phyloP scores from a whole-genome alignment of 2,329 filamentous ascomycete species.

The Domatiomyces catenatus region DNA sequence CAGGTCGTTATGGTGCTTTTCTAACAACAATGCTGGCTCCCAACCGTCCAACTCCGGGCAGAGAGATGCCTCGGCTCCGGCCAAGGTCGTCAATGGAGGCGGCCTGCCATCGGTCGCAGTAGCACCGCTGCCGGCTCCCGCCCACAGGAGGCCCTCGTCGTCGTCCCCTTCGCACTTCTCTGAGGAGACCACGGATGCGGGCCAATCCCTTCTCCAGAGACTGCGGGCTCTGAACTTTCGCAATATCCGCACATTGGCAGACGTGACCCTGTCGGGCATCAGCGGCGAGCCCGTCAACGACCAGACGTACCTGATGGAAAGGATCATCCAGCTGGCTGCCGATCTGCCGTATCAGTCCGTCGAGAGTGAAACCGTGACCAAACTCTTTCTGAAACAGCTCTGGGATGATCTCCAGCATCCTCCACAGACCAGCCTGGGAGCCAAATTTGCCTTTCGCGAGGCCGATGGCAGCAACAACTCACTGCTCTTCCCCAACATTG shows the following conservation, averaged over 20 bases:
- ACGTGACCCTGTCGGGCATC: conserved; percentile 26
- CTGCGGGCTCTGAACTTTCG: conserved; percentile 33
- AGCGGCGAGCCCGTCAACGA: conserved; percentile 44
- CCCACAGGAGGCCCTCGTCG: background rate
- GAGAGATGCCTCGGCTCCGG: background rate
- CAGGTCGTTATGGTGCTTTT: background rate
- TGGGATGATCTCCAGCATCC: conserved; percentile 43
- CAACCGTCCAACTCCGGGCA: background rate
- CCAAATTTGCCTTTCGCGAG: conserved; percentile 22
- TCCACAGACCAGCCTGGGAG: conserved; percentile 31
- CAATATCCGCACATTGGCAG: conserved; percentile 28
- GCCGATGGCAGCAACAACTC: conserved; percentile 36
- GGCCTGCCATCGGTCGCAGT: conserved; percentile 20
- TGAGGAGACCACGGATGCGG: conserved; percentile 11
- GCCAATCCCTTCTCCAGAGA: conserved; percentile 22
- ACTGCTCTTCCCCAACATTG: conserved; percentile 46
- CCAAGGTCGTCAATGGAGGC: background rate
- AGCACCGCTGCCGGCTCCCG: no score
- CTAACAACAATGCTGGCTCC: background rate
- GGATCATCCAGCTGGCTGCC: conserved; percentile 33
- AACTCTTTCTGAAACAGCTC: conserved; percentile 37
- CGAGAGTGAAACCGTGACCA: conserved; percentile 28
- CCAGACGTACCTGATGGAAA: conserved; percentile 47
- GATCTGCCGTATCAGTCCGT: conserved; percentile 24
- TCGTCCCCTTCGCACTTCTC: background rate